Percentiles rank a stretch among this genome's conserved stretches.
Conservation (phyloP, 495 filamentous ascomycete species). For the Neurospora hispaniola region DNA sequence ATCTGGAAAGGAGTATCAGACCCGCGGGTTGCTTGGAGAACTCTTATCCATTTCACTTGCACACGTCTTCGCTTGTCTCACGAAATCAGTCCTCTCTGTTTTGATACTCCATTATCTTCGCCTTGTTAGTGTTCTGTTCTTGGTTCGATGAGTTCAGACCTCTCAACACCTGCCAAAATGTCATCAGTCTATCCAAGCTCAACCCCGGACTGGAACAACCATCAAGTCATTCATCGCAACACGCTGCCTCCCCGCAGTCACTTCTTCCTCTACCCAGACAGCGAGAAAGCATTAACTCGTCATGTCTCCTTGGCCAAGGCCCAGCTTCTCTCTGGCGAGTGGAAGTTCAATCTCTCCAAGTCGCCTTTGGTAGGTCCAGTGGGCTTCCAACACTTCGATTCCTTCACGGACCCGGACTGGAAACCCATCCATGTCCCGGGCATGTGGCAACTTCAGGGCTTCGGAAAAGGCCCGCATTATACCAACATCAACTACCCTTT, state of each 20-base stretch:
- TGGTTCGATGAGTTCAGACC: not conserved
- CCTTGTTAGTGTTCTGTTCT: not conserved
- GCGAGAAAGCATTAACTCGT: conserved; percentile 21
- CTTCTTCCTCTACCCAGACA: conserved; percentile 40
- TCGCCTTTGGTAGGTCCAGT: conserved; percentile 39
- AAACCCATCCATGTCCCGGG: conserved; percentile 50
- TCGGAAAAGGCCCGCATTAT: conserved; percentile 51
- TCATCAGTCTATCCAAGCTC: conserved; percentile 4
- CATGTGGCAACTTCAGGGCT: conserved; percentile 63
- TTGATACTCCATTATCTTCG: not conserved
- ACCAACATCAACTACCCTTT: conserved; percentile 57
- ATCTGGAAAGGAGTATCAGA: too few relatives aligned
- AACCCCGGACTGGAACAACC: conserved; percentile 50
- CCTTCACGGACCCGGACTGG: conserved; percentile 33
- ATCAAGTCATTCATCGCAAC: conserved; percentile 51
- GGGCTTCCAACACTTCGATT: conserved; percentile 24
- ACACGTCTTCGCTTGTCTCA: not conserved
- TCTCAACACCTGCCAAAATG: not conserved
- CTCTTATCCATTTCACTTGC: not conserved
- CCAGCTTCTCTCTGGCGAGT: conserved; percentile 43
- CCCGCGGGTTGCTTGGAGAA: too few relatives aligned
- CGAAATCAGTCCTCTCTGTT: not conserved
- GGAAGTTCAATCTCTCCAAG: conserved; percentile 45
- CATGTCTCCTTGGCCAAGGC: conserved; percentile 25
- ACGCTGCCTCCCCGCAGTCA: conserved; percentile 51